Base-by-base conservation (phyloP, 345 rosid species). In the Acer yangbiense region DNA sequence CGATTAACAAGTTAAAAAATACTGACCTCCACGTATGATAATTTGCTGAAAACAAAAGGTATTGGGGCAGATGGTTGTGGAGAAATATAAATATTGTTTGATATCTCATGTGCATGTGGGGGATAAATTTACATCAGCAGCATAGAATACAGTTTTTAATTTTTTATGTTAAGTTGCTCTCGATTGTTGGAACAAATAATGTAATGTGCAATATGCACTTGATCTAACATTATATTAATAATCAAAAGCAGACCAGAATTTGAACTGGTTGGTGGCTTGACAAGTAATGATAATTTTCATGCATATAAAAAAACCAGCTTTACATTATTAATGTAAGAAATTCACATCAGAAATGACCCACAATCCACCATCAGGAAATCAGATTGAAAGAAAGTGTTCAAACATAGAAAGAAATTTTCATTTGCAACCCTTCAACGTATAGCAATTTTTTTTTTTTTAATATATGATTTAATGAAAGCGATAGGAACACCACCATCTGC, bases 361-460 rank as follows among this genome's bases (percentile, higher is more conserved):
- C 32, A 29, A 17, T 70, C 79, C 83, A 81, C 84, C 76, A 52
- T 74, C 65, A 52, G 4, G 80, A 35, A 78, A 79, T 82, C 17
- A 67, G 65, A 0, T 4, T 44, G 21, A 20, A 55, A 70, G 57
- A 18, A 20, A 74, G 83, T 70, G 75, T 64, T 25, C 7, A 39
- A 65, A 61, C 39, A n/a, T 17, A 3, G 29, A 57, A 57, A 12
- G 9, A 17, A 71, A 71, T 54, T 71, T 60, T 60, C 55, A 73
- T 73, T 43, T 43, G 14, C 0, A 16, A 25, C 32, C 7, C 9
- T 21, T 58, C 0, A 6, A 41, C 43, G 61, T n/a, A 21, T 60
- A 17, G 52, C 52, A 1, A 12, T 58, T 35, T 12, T 50, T n/a
- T 52, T n/a, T 20, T 72, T 23, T 23, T 23, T 0, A 72, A 35